Base-by-base conservation (phyloP, 805 yeast species). In the Candida sphagnicola region DNA sequence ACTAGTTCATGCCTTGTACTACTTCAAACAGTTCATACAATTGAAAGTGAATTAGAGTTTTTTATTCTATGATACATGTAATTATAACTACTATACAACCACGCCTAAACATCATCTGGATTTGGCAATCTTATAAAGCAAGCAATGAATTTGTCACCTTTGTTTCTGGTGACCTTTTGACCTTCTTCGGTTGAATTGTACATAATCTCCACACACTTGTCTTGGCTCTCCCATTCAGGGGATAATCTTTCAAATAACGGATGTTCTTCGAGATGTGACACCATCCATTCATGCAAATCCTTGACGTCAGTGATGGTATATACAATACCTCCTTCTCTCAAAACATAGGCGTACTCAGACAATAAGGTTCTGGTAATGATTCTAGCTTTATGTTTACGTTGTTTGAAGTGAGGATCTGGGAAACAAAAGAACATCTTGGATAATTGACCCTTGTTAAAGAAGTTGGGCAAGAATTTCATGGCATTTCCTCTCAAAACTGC, bases 321-420 rank as follows among this genome's bases (percentile, higher is more conserved):
- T 8, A 91, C 64, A 8, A 89, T 69, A 8, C 99, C 99, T 26
- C 88, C 93, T 43, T 86, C 95, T 50, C 72, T 78, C 50, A 93
- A 69, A 5, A 84, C 93, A 56, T 78, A 93, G 2, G 99, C 98
- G 58, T 93, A 93, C 61, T 93, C 99, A 19, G 91, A 76, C 39
- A 89, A 70, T 44, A 93, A 67, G 2, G 98, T 91, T 48, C 80
- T 82, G 39, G 99, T 90, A 48, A 93, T 78, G 55, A 93, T 93
- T 68, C 99, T 76, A 5, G 97, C 97, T 72, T 93, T 93, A 65
- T 93, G 99, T 59, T 93, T 93, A 56, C 98, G 75, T 62, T 88
- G 95, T 60, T 93, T 93, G 72, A 93, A 93, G 62, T 93, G 99
- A 5, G 99, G 99, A 62, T 93, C 99, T n/a, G 99, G 99, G 75